Evolutionary conservation across 441 rosid species (phyloP).

Genomic region (Adansonia madagascariensis): DNA sequence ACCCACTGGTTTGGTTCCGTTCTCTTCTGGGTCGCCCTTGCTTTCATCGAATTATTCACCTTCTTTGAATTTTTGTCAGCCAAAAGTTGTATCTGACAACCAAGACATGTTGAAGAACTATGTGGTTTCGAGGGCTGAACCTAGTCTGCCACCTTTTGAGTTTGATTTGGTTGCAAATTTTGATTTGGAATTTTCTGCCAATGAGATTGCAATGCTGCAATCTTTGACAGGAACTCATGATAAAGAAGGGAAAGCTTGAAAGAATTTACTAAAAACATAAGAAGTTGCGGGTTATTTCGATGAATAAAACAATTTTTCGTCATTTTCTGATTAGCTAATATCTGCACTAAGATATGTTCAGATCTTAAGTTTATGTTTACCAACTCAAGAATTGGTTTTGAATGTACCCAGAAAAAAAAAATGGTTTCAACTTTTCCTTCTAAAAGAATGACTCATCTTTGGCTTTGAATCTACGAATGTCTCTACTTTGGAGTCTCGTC

Average conservation of each 20-base stretch:
- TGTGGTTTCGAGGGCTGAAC: slow-evolving; percentile 21
- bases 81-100: not conserved
- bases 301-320: not conserved
- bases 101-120: not conserved
- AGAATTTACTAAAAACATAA: not conserved
- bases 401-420: not conserved
- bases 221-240: not conserved
- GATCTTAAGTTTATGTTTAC: not conserved
- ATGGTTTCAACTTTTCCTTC: not conserved
- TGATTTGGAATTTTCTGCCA: slow-evolving; percentile 30
- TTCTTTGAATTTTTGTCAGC: not conserved
- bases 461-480: not conserved
- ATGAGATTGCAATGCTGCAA: slow-evolving; percentile 23
- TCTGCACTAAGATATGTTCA: not conserved
- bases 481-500: not conserved
- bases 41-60: not conserved
- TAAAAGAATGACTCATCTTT: not conserved
- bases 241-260: not conserved
- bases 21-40: not conserved
- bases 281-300: not conserved
- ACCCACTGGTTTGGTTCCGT: not conserved
- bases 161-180: slow-evolving; percentile 22
- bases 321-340: not conserved
- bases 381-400: not conserved
- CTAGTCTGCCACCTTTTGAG: slow-evolving; percentile 18